A percentile compares a stretch with the other conserved stretches of the same genome.
Conservation (phyloP, 805 yeast genomes). For the Yamadazyma ubonensis region DNA sequence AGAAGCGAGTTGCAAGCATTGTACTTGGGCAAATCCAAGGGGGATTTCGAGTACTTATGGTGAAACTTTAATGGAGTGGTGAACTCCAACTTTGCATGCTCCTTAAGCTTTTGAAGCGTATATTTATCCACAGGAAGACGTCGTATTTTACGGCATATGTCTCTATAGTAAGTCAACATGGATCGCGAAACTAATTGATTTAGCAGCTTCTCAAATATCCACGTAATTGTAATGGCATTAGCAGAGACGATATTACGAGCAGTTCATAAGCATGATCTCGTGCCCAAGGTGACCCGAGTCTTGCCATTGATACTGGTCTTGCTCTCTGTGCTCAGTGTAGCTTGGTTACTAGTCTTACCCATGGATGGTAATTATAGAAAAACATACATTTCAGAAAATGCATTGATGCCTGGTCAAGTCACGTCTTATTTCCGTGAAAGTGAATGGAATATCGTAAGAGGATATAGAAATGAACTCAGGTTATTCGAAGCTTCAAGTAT, state of each 20-base stretch:
- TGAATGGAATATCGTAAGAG: slow-evolving; percentile 91
- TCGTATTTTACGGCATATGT: slow-evolving; percentile 23
- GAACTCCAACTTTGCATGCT: slow-evolving; percentile 15
- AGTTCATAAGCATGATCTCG: slow-evolving; percentile 38
- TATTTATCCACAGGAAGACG: slow-evolving; percentile 31
- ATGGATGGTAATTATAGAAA: slow-evolving; percentile 75
- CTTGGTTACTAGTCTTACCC: slow-evolving; percentile 63
- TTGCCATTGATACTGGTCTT: slow-evolving; percentile 35
- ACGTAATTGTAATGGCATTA: slow-evolving; percentile 35
- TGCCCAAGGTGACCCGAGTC: slow-evolving; percentile 34
- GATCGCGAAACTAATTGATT: neutral
- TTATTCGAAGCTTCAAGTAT: slow-evolving; percentile 33
- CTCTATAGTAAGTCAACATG: slow-evolving; percentile 18
- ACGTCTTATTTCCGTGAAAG: slow-evolving; percentile 87
- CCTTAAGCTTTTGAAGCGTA: slow-evolving; percentile 11
- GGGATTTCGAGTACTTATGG: slow-evolving; percentile 1
- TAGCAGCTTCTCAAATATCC: slow-evolving; percentile 1
- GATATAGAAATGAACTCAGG: slow-evolving; percentile 63
- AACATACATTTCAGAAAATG: slow-evolving; percentile 93
- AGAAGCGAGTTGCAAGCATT: slow-evolving; percentile 14
- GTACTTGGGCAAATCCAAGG: slow-evolving; percentile 16
- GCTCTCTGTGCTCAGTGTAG: slow-evolving; percentile 34
- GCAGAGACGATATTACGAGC: slow-evolving; percentile 41
- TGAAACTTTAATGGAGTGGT: slow-evolving; percentile 7
- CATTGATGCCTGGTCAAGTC: slow-evolving; percentile 95